phyloP scores from a whole-genome alignment of 176 grass and related monocot genomes.

The Guadua angustifolia region DNA sequence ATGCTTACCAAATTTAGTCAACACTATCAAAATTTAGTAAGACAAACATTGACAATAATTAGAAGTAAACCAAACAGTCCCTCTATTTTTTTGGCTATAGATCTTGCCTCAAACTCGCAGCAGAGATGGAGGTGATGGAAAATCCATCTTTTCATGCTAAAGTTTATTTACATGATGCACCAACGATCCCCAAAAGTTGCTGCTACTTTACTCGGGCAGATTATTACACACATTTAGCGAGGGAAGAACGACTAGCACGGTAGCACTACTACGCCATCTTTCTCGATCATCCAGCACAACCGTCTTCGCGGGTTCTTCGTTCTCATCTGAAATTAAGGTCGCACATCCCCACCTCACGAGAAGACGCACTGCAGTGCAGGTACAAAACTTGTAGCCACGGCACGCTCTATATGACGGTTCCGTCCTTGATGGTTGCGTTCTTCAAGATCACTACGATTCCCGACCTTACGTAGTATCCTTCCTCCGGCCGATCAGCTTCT shows the following conservation, averaged over 20 bases:
- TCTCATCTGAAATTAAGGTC: neutral
- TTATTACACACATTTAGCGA: slow-evolving; percentile 40
- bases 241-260: neutral
- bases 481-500: slow-evolving; percentile 57
- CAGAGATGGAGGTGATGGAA: neutral
- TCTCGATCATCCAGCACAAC: neutral
- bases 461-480: slow-evolving; percentile 72
- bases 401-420: slow-evolving; percentile 55
- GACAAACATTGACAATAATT: too few relatives aligned
- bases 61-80: too few relatives aligned
- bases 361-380: neutral
- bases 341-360: neutral
- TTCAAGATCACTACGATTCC: slow-evolving; percentile 63
- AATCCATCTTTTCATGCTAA: slow-evolving; percentile 11
- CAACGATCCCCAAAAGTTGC: slow-evolving; percentile 34
- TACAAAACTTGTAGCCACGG: neutral
- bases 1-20: too few relatives aligned
- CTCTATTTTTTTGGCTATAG: neutral
- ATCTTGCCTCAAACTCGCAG: neutral
- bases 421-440: slow-evolving; percentile 74
- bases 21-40: too few relatives aligned
- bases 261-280: neutral
- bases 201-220: slow-evolving; percentile 26
- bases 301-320: neutral
- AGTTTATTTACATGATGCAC: slow-evolving; percentile 54